phyloP scores from a whole-genome alignment of 2,329 filamentous ascomycete genomes.

The Trichoderma pleuroti region DNA sequence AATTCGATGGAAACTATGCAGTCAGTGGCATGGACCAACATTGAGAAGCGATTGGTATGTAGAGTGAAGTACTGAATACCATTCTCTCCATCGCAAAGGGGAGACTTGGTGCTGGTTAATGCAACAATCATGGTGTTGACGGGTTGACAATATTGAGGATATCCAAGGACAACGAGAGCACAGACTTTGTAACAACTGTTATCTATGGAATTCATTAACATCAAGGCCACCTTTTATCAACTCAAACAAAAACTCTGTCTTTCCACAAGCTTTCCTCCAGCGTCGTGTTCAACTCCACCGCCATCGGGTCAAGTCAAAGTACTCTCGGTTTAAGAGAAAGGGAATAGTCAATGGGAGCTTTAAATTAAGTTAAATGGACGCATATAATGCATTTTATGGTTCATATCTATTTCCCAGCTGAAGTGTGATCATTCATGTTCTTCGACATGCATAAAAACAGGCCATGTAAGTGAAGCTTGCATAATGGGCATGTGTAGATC shows the following conservation, averaged over 20 bases:
- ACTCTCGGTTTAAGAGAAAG: too few relatives aligned
- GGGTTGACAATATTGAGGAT: neutral
- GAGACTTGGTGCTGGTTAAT: neutral
- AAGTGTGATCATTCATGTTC: too few relatives aligned
- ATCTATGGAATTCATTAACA: neutral
- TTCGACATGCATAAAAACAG: too few relatives aligned
- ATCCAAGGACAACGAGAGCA: neutral
- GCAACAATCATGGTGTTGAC: neutral
- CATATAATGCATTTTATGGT: too few relatives aligned
- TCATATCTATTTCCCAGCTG: too few relatives aligned
- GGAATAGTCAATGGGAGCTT: too few relatives aligned
- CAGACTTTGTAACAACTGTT: neutral
- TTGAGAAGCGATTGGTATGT: neutral
- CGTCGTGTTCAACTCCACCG: neutral
- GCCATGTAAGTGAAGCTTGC: too few relatives aligned
- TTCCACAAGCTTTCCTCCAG: neutral
- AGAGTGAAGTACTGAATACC: neutral
- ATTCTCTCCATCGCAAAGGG: neutral
- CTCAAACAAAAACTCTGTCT: neutral
- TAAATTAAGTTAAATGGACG: too few relatives aligned
- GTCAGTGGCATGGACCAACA: neutral
- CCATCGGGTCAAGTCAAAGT: neutral
- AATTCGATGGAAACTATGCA: neutral
- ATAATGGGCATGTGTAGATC: too few relatives aligned
- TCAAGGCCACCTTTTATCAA: neutral